These are phyloP conservation scores for Proliferodiscus dingleyae DNA, from an alignment of 2,329 filamentous ascomycete genomes.

Conservation along the genomic window DNA sequence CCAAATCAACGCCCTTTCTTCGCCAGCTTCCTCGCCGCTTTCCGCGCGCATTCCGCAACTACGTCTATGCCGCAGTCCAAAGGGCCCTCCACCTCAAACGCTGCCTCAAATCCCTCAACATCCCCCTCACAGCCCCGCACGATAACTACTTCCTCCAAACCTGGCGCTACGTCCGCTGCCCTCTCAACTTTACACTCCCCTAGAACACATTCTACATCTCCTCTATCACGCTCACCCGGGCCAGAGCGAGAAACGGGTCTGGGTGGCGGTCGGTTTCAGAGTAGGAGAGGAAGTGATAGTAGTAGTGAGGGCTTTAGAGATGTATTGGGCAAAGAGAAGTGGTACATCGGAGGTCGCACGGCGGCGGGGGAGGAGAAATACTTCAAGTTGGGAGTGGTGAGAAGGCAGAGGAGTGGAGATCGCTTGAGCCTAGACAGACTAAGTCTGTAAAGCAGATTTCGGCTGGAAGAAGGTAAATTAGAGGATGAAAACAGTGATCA, in stretches of 20 bases:
- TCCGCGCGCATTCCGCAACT: slow-evolving; percentile 29
- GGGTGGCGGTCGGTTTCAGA: background rate
- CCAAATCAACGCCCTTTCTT: slow-evolving; percentile 32
- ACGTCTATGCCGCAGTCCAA: no score
- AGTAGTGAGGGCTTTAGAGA: slow-evolving; percentile 73
- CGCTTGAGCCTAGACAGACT: slow-evolving; percentile 69
- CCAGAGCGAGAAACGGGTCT: background rate
- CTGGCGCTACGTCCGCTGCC: slow-evolving; percentile 24
- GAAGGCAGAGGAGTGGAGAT: slow-evolving; percentile 67
- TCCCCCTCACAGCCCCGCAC: slow-evolving; percentile 27
- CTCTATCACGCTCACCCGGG: slow-evolving; percentile 21
- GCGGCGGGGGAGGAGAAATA: slow-evolving; percentile 74
- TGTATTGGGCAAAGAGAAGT: slow-evolving; percentile 67
- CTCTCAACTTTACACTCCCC: slow-evolving; percentile 28
- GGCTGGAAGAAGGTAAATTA: background rate
- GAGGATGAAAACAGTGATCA: background rate
- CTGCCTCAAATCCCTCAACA: slow-evolving; percentile 16
- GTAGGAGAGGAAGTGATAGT: slow-evolving; percentile 62
- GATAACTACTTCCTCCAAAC: slow-evolving; percentile 26
- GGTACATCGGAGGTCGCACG: slow-evolving; percentile 76
- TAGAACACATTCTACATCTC: slow-evolving; percentile 24
- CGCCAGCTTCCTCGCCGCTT: slow-evolving; percentile 32
- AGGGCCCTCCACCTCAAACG: slow-evolving; percentile 23
- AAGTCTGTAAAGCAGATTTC: slow-evolving; percentile 53
- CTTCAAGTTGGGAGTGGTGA: slow-evolving; percentile 74